Conservation (phyloP, 2,329 filamentous ascomycete genomes). For the Penicillium sp. region DNA sequence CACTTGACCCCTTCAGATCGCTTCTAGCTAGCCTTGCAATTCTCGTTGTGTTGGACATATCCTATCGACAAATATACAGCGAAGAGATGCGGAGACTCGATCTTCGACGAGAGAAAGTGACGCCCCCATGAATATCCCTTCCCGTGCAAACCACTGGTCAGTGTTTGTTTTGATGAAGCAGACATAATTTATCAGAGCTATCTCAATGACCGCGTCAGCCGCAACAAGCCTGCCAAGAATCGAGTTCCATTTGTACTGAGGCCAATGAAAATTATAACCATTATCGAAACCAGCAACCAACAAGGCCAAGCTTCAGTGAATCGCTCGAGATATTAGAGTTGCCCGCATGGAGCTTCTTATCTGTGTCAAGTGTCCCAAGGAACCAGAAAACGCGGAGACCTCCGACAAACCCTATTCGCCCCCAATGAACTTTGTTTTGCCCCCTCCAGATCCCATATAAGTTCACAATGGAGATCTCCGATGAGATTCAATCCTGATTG, state of each 20-base stretch:
- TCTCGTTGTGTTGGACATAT: neutral
- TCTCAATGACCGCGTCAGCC: neutral
- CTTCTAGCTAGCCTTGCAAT: neutral
- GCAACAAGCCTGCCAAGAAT: neutral
- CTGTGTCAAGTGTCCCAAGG: conserved; percentile 1
- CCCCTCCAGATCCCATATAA: conserved; percentile 3
- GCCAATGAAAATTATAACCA: conserved; percentile 15
- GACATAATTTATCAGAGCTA: neutral
- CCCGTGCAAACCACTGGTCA: neutral
- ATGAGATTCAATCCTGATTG: neutral
- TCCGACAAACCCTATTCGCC: conserved; percentile 23
- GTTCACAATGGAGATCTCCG: conserved; percentile 25
- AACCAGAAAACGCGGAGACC: conserved; percentile 21
- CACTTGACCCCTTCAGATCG: neutral
- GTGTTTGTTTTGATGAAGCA: too few species aligned
- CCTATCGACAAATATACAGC: neutral
- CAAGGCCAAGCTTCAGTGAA: neutral
- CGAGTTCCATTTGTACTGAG: neutral
- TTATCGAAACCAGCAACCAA: conserved; percentile 9
- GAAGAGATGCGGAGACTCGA: neutral
- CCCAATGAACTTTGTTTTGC: neutral
- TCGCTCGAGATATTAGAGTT: conserved; percentile 1
- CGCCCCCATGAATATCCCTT: neutral
- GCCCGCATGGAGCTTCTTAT: conserved; percentile 12
- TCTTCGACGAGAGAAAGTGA: neutral